A percentile compares a stretch with the other conserved stretches of the same genome.
Conservation (phyloP, 306 rosid genomes). For the Gastrolobium bilobum region DNA sequence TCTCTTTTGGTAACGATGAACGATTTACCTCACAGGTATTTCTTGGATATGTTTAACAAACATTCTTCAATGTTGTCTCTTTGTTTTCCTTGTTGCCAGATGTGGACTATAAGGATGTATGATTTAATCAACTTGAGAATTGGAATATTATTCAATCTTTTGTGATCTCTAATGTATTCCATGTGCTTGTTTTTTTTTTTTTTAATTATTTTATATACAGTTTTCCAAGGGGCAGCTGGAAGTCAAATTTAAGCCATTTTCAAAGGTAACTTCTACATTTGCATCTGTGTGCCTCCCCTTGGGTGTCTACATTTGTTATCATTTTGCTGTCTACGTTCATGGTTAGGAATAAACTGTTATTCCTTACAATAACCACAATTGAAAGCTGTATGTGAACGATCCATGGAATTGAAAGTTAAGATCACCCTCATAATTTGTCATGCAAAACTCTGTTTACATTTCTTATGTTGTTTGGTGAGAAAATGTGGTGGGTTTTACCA, state of each 20-base stretch:
- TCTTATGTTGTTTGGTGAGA: neutral
- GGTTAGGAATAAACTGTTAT: constrained; percentile 24
- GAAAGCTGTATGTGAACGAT: constrained; percentile 25
- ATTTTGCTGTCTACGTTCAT: constrained; percentile 25
- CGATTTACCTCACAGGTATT: constrained; percentile 95
- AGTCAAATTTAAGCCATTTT: constrained; percentile 85
- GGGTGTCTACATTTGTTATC: constrained; percentile 31
- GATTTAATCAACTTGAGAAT: constrained; percentile 37
- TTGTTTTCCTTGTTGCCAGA: constrained; percentile 24
- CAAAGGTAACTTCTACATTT: constrained; percentile 75
- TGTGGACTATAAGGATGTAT: constrained; percentile 38
- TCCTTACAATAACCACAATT: constrained; percentile 23
- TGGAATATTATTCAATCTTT: constrained; percentile 22
- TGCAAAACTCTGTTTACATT: constrained; percentile 33
- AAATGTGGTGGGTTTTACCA: neutral
- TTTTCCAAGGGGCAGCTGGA: constrained; percentile 83
- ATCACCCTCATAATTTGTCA: neutral
- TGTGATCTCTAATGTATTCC: constrained; percentile 39
- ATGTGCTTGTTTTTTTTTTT: constrained; percentile 31
- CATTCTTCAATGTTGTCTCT: constrained; percentile 36
- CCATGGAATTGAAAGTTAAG: constrained; percentile 27
- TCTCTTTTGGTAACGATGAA: constrained; percentile 89
- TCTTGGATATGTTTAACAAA: constrained; percentile 39
- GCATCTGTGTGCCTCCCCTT: constrained; percentile 30
- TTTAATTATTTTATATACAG: constrained; percentile 65